Conservation (phyloP, 768 basidiomycete genomes). For the Boletus coccyginus region DNA sequence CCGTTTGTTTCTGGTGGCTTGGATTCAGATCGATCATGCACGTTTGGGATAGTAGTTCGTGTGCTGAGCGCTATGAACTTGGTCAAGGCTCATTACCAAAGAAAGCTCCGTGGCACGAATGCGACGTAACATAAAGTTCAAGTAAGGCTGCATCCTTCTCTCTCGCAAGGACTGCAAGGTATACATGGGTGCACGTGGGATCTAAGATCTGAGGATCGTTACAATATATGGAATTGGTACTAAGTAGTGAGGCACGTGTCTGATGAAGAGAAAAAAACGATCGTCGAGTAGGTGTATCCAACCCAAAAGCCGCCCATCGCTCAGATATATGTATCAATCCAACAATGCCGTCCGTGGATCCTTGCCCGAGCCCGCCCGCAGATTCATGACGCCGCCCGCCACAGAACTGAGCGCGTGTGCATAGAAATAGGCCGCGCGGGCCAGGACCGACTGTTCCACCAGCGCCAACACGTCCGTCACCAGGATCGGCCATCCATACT, state of each 20-base stretch:
- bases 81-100: too few relatives aligned
- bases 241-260: too few relatives aligned
- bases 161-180: too few relatives aligned
- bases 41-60: conserved; percentile 5
- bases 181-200: too few relatives aligned
- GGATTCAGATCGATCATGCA: conserved; percentile 1
- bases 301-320: too few relatives aligned
- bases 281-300: too few relatives aligned
- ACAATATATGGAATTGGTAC: too few relatives aligned
- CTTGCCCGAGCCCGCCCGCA: conserved; percentile 39
- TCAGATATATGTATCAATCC: conserved; percentile 20
- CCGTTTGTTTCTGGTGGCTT: not conserved
- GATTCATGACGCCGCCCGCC: conserved; percentile 40
- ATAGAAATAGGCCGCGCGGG: conserved; percentile 40
- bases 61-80: not conserved
- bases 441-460: conserved; percentile 40
- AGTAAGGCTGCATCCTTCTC: too few relatives aligned
- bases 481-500: conserved; percentile 41
- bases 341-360: conserved; percentile 41
- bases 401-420: conserved; percentile 40
- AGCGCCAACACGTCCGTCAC: conserved; percentile 42
- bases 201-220: too few relatives aligned
- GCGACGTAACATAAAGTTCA: too few relatives aligned
- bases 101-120: too few relatives aligned
- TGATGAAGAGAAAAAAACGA: too few relatives aligned